These are phyloP conservation scores for Cladobotryum protrusum DNA, from an alignment of 2,329 filamentous ascomycete species.

Conservation along the genomic window DNA sequence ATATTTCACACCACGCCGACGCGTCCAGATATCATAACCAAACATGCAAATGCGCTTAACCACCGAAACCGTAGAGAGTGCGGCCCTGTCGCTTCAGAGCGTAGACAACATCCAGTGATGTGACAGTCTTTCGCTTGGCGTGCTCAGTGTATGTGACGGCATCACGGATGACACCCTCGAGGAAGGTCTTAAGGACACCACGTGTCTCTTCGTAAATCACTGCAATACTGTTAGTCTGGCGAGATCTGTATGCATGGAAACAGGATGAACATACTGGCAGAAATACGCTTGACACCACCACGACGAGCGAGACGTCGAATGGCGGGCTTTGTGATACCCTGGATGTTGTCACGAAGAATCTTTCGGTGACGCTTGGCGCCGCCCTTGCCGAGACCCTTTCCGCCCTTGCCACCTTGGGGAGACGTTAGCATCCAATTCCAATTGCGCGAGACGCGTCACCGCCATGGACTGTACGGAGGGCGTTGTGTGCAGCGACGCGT, in stretches of 20 bases:
- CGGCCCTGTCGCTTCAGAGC: slow-evolving; percentile 64
- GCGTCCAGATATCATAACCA: slow-evolving; percentile 6
- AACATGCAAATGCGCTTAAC: slow-evolving; percentile 45
- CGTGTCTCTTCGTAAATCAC: slow-evolving; percentile 78
- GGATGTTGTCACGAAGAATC: slow-evolving; percentile 99
- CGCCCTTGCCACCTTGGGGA: slow-evolving; percentile 75
- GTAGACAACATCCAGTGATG: slow-evolving; percentile 61
- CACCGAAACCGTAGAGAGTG: slow-evolving; percentile 85
- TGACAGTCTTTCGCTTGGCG: slow-evolving; percentile 77
- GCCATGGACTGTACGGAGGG: too few species aligned
- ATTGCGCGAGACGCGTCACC: background rate
- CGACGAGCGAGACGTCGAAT: slow-evolving; percentile 97
- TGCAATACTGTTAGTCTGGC: slow-evolving; percentile 2
- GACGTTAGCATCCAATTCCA: background rate
- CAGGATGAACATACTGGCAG: slow-evolving; percentile 61
- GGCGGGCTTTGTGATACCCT: slow-evolving; percentile 97
- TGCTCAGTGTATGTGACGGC: slow-evolving; percentile 75
- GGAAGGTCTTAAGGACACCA: slow-evolving; percentile 72
- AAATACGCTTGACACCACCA: slow-evolving; percentile 99
- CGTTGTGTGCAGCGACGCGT: too few species aligned
- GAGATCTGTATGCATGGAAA: background rate
- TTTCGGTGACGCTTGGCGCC: slow-evolving; percentile 98
- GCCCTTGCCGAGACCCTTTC: slow-evolving; percentile 96
- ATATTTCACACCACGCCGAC: slow-evolving; percentile 19
- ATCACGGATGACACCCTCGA: slow-evolving; percentile 69